phyloP scores from a whole-genome alignment of 2,329 filamentous ascomycete species.

The Aureobasidium sp. region DNA sequence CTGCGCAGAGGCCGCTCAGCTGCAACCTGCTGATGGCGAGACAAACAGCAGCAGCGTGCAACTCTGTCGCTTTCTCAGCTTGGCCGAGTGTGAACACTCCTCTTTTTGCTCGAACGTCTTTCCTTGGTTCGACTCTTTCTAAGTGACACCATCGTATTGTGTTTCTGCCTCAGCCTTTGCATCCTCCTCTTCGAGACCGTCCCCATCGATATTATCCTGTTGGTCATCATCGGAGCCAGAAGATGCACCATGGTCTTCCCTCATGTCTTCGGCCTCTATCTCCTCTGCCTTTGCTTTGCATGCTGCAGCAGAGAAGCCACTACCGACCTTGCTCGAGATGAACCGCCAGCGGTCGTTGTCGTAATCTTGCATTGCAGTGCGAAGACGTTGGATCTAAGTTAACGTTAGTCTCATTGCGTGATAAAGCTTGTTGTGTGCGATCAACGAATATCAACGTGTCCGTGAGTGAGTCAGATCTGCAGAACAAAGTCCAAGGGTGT shows the following conservation, averaged over 20 bases:
- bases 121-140: neutral
- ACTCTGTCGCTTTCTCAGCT: neutral
- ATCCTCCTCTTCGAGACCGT: neutral
- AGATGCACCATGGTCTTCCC: neutral
- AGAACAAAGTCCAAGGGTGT: neutral
- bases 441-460: neutral
- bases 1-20: neutral
- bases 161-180: neutral
- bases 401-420: neutral
- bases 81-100: neutral
- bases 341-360: constrained; percentile 91
- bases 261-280: constrained; percentile 34
- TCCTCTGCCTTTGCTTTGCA: constrained; percentile 75
- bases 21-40: neutral
- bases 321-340: constrained; percentile 82
- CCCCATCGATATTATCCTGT: neutral
- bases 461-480: neutral
- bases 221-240: neutral
- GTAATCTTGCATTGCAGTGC: constrained; percentile 71
- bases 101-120: neutral
- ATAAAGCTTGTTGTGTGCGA: neutral
- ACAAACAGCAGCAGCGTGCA: neutral
- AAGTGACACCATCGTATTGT: neutral
- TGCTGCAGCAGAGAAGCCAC: constrained; percentile 77
- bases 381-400: constrained; percentile 67